Conservation (phyloP, 257 asterid genomes). For the Gentiana dahurica region DNA sequence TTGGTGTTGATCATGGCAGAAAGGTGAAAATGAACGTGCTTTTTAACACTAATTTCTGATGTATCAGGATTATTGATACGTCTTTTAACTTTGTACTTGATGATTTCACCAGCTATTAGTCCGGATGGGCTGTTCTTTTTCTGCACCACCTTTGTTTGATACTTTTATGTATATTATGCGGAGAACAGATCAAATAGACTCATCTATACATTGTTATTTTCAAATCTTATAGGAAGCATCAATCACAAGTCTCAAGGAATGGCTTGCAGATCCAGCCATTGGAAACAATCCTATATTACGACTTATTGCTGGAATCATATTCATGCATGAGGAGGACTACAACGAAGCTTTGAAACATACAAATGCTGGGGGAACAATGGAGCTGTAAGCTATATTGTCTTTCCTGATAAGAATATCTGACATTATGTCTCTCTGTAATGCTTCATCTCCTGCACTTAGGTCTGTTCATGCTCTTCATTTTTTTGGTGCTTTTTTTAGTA, state of each 20-base stretch:
- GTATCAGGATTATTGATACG: not conserved
- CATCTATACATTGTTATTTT: slow-evolving; percentile 8
- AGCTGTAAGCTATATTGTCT: slow-evolving; percentile 51
- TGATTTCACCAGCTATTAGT: not conserved
- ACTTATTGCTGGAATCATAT: slow-evolving; percentile 77
- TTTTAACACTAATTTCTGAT: no score
- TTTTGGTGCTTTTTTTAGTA: no score
- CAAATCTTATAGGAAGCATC: slow-evolving; percentile 44
- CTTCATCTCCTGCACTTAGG: not conserved
- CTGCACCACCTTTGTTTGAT: not conserved
- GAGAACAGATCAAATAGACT: slow-evolving; percentile 4
- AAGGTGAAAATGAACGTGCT: not conserved
- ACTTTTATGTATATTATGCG: not conserved
- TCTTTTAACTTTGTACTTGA: not conserved
- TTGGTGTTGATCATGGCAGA: not conserved
- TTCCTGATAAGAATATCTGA: not conserved
- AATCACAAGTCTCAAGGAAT: slow-evolving; percentile 68
- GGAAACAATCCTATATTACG: slow-evolving; percentile 80
- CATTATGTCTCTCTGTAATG: slow-evolving; percentile 1
- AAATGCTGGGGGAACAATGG: slow-evolving; percentile 91
- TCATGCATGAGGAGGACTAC: slow-evolving; percentile 85
- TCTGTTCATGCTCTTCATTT: no score
- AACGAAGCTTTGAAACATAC: slow-evolving; percentile 92
- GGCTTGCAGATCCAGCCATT: slow-evolving; percentile 83
- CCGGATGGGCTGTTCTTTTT: no score